Conservation (phyloP, 1,139 yeast genomes). For the Yamadazyma atmosphaerica region DNA sequence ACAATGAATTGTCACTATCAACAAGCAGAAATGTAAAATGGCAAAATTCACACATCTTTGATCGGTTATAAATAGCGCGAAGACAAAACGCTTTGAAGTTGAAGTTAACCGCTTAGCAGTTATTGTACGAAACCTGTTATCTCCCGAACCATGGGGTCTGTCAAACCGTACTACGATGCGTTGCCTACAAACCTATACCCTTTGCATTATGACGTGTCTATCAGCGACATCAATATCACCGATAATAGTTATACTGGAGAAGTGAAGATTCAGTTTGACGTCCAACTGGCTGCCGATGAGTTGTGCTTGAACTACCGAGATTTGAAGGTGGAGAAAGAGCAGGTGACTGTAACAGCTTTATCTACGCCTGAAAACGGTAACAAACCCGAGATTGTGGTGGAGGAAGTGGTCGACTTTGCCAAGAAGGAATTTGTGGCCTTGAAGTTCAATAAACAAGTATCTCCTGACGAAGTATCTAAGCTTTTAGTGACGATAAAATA, state of each 20-base stretch:
- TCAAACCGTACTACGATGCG: constrained; percentile 37
- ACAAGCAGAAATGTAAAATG: too few species aligned
- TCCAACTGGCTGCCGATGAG: constrained; percentile 31
- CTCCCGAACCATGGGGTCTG: constrained; percentile 2
- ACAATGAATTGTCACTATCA: too few species aligned
- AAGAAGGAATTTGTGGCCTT: constrained; percentile 29
- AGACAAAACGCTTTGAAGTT: too few species aligned
- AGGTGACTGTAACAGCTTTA: constrained; percentile 11
- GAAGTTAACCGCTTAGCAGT: too few species aligned
- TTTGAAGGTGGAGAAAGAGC: constrained; percentile 23
- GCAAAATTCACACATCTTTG: too few species aligned
- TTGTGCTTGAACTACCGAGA: constrained; percentile 46
- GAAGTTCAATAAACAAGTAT: constrained; percentile 19
- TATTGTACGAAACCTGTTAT: too few species aligned
- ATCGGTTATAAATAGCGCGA: too few species aligned
- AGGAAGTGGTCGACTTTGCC: constrained; percentile 15
- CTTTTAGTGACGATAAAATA: constrained; percentile 38
- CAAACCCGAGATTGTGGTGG: constrained; percentile 13
- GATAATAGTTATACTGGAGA: constrained; percentile 41
- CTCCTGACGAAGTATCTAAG: constrained; percentile 10
- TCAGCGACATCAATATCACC: constrained; percentile 34
- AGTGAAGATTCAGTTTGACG: constrained; percentile 38
- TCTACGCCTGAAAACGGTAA: constrained; percentile 9
- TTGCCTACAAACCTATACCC: constrained; percentile 47
- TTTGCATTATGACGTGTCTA: constrained; percentile 41